Base-by-base conservation (phyloP, 306 rosid genomes). In the Vicia sativa region DNA sequence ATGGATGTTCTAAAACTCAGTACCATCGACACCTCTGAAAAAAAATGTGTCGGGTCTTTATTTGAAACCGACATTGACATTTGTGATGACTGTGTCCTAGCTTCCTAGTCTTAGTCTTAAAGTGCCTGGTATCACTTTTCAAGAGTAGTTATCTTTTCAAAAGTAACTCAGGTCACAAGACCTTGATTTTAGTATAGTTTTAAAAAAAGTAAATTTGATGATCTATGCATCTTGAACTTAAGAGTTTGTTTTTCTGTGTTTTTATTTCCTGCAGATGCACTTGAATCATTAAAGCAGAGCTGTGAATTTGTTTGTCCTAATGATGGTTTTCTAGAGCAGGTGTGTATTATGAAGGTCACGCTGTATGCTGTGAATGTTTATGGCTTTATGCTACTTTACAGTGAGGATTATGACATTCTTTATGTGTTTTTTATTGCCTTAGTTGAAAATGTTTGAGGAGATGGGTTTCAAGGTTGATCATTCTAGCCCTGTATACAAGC, bases 291-390 rank as follows among this genome's bases (percentile, higher is more conserved):
- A 70, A 78, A 78, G 75, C 80, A 88, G 68, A 85, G 92, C 83
- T 86, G 89, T 65, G 92, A 82, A 70, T 76, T 60, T 79, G 99
- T 93, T 75, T 90, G 96, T 75, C 99, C 99, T 58, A 93, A 93
- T 79, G 99, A 93, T 68, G 99, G 97, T 37, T 93, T 93, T 82
- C 74, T 88, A 59, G 93, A 88, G 65, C 97, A 93, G 96, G 98
- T 90, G 11, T 31, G 67, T 67, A 46, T 76, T 28, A 65, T 66
- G 63, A 62, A 57, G 76, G 6, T 53, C 63, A 29, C 39, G 67
- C 18, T 42, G 52, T 44, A 14, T 75, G 45, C 44, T 42, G 49
- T 1, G 16, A 48, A 48, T 16, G 19, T 48, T 16, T 16, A 45
- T 14, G n/a, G n/a, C 6, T 6, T 26, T 19, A 26, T 19, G 21